A percentile compares a stretch with the other conserved stretches of the same genome.
phyloP scores from a whole-genome alignment of 768 basidiomycete genomes.

The Pulveroboletus sp. region DNA sequence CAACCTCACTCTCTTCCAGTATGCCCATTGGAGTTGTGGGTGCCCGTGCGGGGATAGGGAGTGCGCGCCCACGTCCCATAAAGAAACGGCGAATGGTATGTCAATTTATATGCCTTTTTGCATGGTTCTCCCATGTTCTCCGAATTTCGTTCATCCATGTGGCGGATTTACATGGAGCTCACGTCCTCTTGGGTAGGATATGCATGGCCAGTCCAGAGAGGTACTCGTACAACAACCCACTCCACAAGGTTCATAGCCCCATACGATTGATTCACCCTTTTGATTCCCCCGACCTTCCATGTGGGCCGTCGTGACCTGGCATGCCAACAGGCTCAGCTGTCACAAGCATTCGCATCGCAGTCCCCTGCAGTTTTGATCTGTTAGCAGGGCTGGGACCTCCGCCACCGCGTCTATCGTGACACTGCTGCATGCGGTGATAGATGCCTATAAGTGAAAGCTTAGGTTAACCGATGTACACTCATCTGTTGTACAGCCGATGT shows the following conservation, averaged over 20 bases:
- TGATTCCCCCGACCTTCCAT: conserved; percentile 4
- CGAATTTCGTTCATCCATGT: background rate
- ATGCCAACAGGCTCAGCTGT: conserved; percentile 5
- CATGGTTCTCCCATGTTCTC: background rate
- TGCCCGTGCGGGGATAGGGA: conserved; percentile 55
- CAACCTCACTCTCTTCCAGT: conserved; percentile 21
- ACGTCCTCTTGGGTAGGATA: conserved; percentile 40
- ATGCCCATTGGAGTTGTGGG: conserved; percentile 34
- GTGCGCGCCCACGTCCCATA: conserved; percentile 59
- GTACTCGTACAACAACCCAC: conserved; percentile 68
- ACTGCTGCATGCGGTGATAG: conserved; percentile 7
- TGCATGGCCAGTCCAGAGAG: conserved; percentile 59
- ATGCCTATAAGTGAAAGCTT: conserved; percentile 10
- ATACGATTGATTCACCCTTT: too few species aligned
- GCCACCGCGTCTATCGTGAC: conserved; percentile 1
- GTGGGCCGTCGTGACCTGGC: conserved; percentile 5
- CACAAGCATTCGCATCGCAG: conserved; percentile 2
- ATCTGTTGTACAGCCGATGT: conserved; percentile 21
- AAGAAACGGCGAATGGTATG: conserved; percentile 76
- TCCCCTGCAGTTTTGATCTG: conserved; percentile 10
- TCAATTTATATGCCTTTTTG: background rate
- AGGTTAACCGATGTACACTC: conserved; percentile 19
- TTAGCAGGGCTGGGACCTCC: conserved; percentile 3
- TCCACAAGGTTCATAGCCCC: conserved; percentile 55
- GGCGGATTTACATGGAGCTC: conserved; percentile 3